Evolutionary conservation across 2,329 filamentous ascomycete genomes (phyloP).

Genomic region (Arthrobotrys entomopaga): DNA sequence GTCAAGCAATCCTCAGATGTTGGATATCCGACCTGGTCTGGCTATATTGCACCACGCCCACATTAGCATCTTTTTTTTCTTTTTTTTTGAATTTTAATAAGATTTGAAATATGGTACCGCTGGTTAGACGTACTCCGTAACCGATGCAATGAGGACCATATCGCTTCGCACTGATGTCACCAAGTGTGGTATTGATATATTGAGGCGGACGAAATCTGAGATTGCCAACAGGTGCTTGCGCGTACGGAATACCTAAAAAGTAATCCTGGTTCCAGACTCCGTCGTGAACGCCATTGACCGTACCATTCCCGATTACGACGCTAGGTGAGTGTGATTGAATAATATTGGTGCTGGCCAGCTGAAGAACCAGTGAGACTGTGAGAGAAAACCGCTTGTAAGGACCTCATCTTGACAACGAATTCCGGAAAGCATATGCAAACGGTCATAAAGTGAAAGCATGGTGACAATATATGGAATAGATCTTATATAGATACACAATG

Average conservation of each 20-base stretch:
- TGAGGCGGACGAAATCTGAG: conserved; percentile 65
- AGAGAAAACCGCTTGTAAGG: conserved; percentile 18
- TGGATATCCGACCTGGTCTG: conserved; percentile 52
- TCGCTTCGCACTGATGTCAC: conserved; percentile 57
- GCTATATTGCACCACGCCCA: conserved; percentile 27
- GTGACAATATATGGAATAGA: background rate
- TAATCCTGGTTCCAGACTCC: conserved; percentile 65
- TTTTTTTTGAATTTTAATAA: background rate
- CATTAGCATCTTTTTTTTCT: background rate
- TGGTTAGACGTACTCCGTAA: conserved; percentile 58
- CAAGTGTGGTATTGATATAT: conserved; percentile 58
- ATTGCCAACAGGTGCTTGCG: conserved; percentile 67
- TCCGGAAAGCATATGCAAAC: background rate
- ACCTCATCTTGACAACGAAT: conserved; percentile 44
- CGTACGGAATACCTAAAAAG: conserved; percentile 70
- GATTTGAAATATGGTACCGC: no score
- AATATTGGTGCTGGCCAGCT: conserved; percentile 14
- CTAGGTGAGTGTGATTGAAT: conserved; percentile 57
- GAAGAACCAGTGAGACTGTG: conserved; percentile 32
- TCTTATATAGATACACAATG: no score
- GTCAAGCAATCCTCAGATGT: conserved; percentile 60
- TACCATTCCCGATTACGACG: conserved; percentile 64
- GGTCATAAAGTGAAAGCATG: background rate
- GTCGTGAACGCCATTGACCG: conserved; percentile 64
- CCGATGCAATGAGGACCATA: conserved; percentile 60